phyloP scores from a whole-genome alignment of 2,329 filamentous ascomycete species.

The Trichophyton verrucosum region DNA sequence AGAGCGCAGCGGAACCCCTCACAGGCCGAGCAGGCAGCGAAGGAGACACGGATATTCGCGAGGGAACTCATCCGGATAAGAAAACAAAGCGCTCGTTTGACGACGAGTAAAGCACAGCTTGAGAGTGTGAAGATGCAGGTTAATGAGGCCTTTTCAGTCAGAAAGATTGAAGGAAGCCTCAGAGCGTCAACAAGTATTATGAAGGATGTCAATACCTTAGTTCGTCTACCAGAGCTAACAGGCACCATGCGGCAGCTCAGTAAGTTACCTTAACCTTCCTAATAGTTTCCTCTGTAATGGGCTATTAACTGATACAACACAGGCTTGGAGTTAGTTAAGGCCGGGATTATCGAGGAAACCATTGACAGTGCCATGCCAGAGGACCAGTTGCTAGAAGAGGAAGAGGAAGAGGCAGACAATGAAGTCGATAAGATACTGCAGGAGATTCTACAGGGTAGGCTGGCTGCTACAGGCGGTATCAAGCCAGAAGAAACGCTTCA shows the following conservation, averaged over 20 bases:
- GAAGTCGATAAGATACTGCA: slow-evolving; percentile 90
- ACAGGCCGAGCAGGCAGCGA: slow-evolving; percentile 63
- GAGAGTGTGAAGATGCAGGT: slow-evolving; percentile 95
- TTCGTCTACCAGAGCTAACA: slow-evolving; percentile 73
- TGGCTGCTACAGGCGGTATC: slow-evolving; percentile 52
- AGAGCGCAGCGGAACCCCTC: slow-evolving; percentile 69
- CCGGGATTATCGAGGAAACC: slow-evolving; percentile 97
- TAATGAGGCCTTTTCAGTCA: slow-evolving; percentile 85
- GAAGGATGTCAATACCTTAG: slow-evolving; percentile 85
- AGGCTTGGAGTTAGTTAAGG: slow-evolving; percentile 65
- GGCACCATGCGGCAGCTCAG: slow-evolving; percentile 66
- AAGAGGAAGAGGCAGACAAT: slow-evolving; percentile 63
- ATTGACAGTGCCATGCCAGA: slow-evolving; percentile 72
- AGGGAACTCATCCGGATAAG: slow-evolving; percentile 74
- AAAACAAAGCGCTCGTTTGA: slow-evolving; percentile 58
- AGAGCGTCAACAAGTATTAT: slow-evolving; percentile 79
- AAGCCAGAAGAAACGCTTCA: slow-evolving; percentile 17
- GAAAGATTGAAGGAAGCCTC: slow-evolving; percentile 91
- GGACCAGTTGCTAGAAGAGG: slow-evolving; percentile 55
- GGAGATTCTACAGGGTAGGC: slow-evolving; percentile 74
- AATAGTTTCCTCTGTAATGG: slow-evolving; percentile 20
- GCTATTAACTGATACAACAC: slow-evolving; percentile 25
- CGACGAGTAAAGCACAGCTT: slow-evolving; percentile 83
- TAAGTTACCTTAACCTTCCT: neutral
- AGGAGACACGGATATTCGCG: slow-evolving; percentile 79